Percentiles rank a stretch among this genome's conserved stretches.
Conservation (phyloP, 345 rosid species). For the Euclidium syriacum region DNA sequence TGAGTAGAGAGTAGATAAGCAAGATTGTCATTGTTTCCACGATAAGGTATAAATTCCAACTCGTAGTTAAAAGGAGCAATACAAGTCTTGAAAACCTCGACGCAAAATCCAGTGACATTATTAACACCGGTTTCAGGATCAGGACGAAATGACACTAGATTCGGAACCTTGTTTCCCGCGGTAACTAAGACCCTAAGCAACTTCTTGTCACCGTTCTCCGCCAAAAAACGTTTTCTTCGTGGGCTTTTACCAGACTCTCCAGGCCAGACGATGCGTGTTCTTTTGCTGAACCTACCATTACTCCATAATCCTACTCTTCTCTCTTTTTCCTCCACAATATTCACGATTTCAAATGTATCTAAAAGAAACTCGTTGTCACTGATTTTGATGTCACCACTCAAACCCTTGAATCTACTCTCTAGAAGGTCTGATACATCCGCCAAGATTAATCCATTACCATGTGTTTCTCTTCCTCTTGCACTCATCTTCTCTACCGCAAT, state of each 20-base stretch:
- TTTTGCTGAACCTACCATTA: not conserved
- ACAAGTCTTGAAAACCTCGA: slow-evolving; percentile 36
- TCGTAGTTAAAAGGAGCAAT: slow-evolving; percentile 15
- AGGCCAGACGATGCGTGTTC: slow-evolving; percentile 15
- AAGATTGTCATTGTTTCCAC: slow-evolving; percentile 27
- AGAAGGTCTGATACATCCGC: slow-evolving; percentile 12
- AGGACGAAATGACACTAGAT: slow-evolving; percentile 11
- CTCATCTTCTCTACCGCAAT: slow-evolving; percentile 12
- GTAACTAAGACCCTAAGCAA: slow-evolving; percentile 33
- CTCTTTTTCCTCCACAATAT: slow-evolving; percentile 4
- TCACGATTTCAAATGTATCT: slow-evolving; percentile 26
- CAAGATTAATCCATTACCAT: too few species aligned
- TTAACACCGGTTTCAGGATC: slow-evolving; percentile 18
- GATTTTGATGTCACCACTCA: slow-evolving; percentile 29
- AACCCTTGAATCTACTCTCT: slow-evolving; percentile 15
- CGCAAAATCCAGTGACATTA: slow-evolving; percentile 29
- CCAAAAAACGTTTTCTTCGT: slow-evolving; percentile 15
- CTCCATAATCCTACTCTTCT: slow-evolving; percentile 31
- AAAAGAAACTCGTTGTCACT: slow-evolving; percentile 2
- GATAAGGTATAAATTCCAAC: slow-evolving; percentile 30
- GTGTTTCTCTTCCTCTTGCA: too few species aligned
- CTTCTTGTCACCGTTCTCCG: not conserved
- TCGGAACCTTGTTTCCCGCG: slow-evolving; percentile 1
- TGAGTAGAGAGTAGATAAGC: slow-evolving; percentile 30
- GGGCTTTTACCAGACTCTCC: slow-evolving; percentile 15